These are phyloP conservation scores for Malassezia dermatis DNA, from an alignment of 1,284 basidiomycete genomes.

Conservation along the genomic window DNA sequence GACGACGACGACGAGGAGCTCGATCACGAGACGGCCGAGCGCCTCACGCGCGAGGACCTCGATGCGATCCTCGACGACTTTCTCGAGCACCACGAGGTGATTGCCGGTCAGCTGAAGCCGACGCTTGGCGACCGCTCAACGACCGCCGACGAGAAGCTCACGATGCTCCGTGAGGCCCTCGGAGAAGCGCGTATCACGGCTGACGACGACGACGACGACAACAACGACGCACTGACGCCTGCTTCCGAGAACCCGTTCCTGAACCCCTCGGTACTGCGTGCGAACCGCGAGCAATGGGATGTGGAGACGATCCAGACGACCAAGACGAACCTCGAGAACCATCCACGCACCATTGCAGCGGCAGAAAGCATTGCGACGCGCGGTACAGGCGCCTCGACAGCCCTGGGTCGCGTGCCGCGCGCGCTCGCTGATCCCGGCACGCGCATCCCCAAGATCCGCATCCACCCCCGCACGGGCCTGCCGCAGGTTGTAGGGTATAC, in stretches of 20 bases:
- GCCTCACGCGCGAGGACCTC: slow-evolving; percentile 70
- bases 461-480: slow-evolving; percentile 40
- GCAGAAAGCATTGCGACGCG: slow-evolving; percentile 27
- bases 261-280: slow-evolving; percentile 20
- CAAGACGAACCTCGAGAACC: slow-evolving; percentile 45
- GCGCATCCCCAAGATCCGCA: slow-evolving; percentile 29
- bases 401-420: background rate
- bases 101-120: slow-evolving; percentile 68
- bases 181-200: slow-evolving; percentile 50
- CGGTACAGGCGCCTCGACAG: background rate
- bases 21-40: slow-evolving; percentile 59
- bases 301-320: slow-evolving; percentile 43
- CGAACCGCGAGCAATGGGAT: slow-evolving; percentile 42
- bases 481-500: slow-evolving; percentile 37
- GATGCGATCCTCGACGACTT: slow-evolving; percentile 87
- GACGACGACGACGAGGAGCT: slow-evolving; percentile 60
- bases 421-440: slow-evolving; percentile 18
- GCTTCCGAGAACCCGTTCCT: slow-evolving; percentile 41
- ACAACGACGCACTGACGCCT: slow-evolving; percentile 67
- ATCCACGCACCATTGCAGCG: slow-evolving; percentile 36
- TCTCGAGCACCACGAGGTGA: slow-evolving; percentile 81
- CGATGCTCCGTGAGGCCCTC: slow-evolving; percentile 31
- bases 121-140: slow-evolving; percentile 31
- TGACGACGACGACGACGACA: slow-evolving; percentile 77
- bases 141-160: slow-evolving; percentile 60